Percentiles rank a stretch among this genome's conserved stretches.
Conservation (phyloP, 768 basidiomycete species). For the Wakefieldia striispora region DNA sequence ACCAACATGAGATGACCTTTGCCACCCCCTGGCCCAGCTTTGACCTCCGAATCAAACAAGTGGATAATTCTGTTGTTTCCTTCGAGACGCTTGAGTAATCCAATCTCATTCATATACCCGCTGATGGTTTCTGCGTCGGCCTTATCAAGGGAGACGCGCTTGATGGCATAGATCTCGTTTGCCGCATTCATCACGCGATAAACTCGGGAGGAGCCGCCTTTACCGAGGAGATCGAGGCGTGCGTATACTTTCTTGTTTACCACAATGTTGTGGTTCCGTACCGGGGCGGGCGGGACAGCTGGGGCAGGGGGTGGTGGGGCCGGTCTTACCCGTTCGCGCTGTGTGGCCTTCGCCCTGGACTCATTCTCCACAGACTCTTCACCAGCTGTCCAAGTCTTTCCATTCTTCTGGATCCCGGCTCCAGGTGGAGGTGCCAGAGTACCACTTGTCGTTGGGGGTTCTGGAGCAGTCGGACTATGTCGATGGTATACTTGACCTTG, state of each 20-base stretch:
- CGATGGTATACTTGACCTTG: slow-evolving; percentile 47
- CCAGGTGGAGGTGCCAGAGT: slow-evolving; percentile 17
- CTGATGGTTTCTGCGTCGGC: slow-evolving; percentile 86
- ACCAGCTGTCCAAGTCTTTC: slow-evolving; percentile 47
- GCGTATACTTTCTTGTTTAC: slow-evolving; percentile 79
- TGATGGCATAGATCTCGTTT: slow-evolving; percentile 85
- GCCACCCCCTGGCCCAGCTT: slow-evolving; percentile 56
- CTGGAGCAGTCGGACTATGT: slow-evolving; percentile 70
- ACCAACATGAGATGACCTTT: slow-evolving; percentile 81
- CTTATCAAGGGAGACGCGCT: slow-evolving; percentile 87
- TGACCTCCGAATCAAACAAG: slow-evolving; percentile 87
- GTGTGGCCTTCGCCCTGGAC: slow-evolving; percentile 27
- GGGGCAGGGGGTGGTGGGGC: slow-evolving; percentile 35
- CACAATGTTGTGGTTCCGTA: slow-evolving; percentile 40
- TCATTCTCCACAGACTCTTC: slow-evolving; percentile 42
- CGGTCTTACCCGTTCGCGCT: slow-evolving; percentile 31
- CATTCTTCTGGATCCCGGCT: slow-evolving; percentile 22
- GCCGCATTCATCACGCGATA: slow-evolving; percentile 81
- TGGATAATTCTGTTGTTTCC: slow-evolving; percentile 93
- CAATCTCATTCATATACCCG: slow-evolving; percentile 96
- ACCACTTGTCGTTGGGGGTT: slow-evolving; percentile 47
- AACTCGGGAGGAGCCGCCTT: slow-evolving; percentile 94
- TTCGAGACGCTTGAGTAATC: slow-evolving; percentile 86
- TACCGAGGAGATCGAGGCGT: slow-evolving; percentile 85
- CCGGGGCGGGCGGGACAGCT: slow-evolving; percentile 20